phyloP scores from a whole-genome alignment of 495 filamentous ascomycete genomes.

The Astrothelium subdiscretum region DNA sequence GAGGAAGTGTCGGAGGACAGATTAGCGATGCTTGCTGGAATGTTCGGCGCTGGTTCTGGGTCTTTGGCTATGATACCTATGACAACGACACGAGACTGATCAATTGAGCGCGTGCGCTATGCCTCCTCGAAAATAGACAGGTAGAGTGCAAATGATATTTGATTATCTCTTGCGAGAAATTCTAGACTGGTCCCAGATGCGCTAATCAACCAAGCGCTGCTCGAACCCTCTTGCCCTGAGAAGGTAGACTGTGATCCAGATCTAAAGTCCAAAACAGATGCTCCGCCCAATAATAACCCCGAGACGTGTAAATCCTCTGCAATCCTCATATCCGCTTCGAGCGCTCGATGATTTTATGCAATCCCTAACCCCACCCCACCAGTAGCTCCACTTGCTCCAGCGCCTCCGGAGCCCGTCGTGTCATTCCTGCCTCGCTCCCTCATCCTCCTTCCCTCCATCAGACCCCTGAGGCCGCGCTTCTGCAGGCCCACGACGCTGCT shows the following conservation, averaged over 20 bases:
- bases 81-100: not conserved
- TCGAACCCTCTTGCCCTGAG: not conserved
- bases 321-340: not conserved
- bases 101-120: not conserved
- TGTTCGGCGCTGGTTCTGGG: not conserved
- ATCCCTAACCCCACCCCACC: slow-evolving; percentile 17
- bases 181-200: not conserved
- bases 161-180: not conserved
- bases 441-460: slow-evolving; percentile 91
- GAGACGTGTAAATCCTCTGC: not conserved
- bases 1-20: no score
- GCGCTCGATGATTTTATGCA: slow-evolving; percentile 3
- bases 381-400: not conserved
- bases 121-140: not conserved
- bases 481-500: slow-evolving; percentile 94
- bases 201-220: not conserved
- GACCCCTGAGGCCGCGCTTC: slow-evolving; percentile 78
- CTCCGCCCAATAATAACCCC: not conserved
- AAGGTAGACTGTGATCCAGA: not conserved
- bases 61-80: not conserved
- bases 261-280: not conserved
- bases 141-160: not conserved
- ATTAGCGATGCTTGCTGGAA: no score
- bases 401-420: slow-evolving; percentile 17
- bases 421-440: slow-evolving; percentile 49